Evolutionary conservation across 139 green algal species (phyloP), one percentile per base, ranked within the genome.

Genomic region (Eudorina sp.): DNA sequence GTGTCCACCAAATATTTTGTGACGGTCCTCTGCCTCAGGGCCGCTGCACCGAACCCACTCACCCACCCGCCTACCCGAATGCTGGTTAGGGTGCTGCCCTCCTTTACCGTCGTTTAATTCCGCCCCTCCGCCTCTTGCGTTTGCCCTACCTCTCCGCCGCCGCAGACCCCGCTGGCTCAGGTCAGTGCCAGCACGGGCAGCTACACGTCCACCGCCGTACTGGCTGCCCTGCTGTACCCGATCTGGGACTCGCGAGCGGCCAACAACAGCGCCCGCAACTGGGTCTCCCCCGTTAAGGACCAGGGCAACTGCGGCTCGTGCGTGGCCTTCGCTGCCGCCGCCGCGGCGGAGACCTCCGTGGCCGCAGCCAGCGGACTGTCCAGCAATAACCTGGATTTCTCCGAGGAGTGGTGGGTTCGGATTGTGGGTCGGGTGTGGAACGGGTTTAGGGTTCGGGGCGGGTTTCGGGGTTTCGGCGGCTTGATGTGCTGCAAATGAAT

Each of bases 281-380:
- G 55, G 55, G 58, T 96, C 41, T 93, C 84, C 9, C 85, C 90
- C 64, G 83, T 94, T 21, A 95, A 95, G 72, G 94, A 96, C 84
- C 93, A 96, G 81, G 64, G 75, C 60, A 69, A 74, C 86, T 95
- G 94, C 82, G 94, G 94, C 4, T 94, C 90, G 27, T 96, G 94
- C 89, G 95, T 92, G 90, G 79, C 94, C 0, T 96, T 96, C 55
- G 75, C 75, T n/a, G n/a, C 75, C 75, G 69, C 75, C 7, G 48
- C 48, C 1, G n/a, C 13, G 14, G 48, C 75, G 5, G 75, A 83
- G 75, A 48, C 75, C 13, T 48, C 75, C 1, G 51, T 83, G 14
- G 75, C 75, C 3, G 48, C 31, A 8, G 75, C n/a, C 51, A 34
- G 19, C 31, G 36, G 36, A 4, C 34, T 31, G 21, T 14, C 31